These are phyloP conservation scores for Lentinus brumalis DNA, from an alignment of 768 basidiomycete genomes.

Conservation along the genomic window DNA sequence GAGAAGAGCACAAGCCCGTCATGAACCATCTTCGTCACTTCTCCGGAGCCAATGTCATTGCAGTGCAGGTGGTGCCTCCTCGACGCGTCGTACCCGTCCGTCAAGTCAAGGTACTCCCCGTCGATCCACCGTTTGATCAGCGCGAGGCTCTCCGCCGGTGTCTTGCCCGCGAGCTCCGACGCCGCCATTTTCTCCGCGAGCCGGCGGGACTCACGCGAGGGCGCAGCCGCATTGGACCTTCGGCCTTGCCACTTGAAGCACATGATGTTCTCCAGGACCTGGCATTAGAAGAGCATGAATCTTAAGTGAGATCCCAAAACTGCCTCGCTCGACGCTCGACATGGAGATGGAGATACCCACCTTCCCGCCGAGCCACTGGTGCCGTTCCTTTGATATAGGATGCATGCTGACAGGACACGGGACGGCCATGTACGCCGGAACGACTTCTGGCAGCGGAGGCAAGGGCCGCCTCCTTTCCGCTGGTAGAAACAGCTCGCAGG, in stretches of 20 bases:
- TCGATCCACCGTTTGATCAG: conserved; percentile 25
- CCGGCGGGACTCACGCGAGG: conserved; percentile 31
- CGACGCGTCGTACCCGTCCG: conserved; percentile 15
- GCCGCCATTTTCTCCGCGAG: conserved; percentile 24
- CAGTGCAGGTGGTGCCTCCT: conserved; percentile 43
- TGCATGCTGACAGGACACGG: conserved; percentile 45
- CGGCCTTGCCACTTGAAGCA: conserved; percentile 38
- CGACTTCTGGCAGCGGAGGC: conserved; percentile 40
- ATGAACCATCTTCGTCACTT: conserved; percentile 48
- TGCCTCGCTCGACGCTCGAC: too few relatives aligned
- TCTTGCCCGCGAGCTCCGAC: conserved; percentile 15
- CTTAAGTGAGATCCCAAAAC: neutral
- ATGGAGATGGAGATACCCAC: conserved; percentile 36
- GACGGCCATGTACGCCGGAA: conserved; percentile 56
- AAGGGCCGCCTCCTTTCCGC: conserved; percentile 31
- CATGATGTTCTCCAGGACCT: conserved; percentile 51
- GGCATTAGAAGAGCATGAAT: conserved; percentile 7
- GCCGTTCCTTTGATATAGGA: conserved; percentile 52
- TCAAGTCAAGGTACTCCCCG: conserved; percentile 49
- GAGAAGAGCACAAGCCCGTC: conserved; percentile 48
- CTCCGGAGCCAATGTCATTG: conserved; percentile 49
- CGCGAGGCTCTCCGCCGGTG: conserved; percentile 23
- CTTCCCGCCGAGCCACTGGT: conserved; percentile 53
- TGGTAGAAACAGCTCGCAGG: conserved; percentile 38
- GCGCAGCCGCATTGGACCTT: conserved; percentile 47